Evolutionary conservation across 2,329 filamentous ascomycete genomes (phyloP), one percentile per base, ranked within the genome.

Genomic region (Malbranchea cinnamomea): DNA sequence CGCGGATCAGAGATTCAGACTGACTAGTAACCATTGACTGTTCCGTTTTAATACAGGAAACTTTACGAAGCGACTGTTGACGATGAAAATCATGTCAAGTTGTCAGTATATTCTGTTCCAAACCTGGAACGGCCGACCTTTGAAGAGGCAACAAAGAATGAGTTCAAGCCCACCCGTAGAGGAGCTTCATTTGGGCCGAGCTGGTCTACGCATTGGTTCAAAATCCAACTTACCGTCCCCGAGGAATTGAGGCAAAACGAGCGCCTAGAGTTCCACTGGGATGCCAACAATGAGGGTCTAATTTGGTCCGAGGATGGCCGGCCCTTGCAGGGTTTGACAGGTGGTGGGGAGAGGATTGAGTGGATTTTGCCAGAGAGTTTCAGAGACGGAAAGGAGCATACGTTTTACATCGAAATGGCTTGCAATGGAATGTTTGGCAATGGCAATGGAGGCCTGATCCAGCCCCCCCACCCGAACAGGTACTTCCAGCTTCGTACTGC

Each of bases 381-480:
- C 59, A 71, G 80, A 37, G 81, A 93, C 52, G 85, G 83, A 31
- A 74, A 87, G 50, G 71, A 84, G 46, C 85, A 95, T 52, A 73
- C 68, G 11, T 80, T 98, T 45, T 98, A 94, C 54, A 77, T 98
- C 40, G 89, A 98, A 60, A 93, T 95, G 81, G 89, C 89, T 12
- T 95, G 89, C 59, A 98, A 98, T 53, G 76, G 78, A 54, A 95
- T 95, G 85, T 95, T 95, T 58, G 89, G 89, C 43, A 93, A 93
- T 52, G 78, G 84, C 0, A 68, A 78, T 0, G 78, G 78, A 12
- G 83, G 91, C 52, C 73, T 67, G 18, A 95, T 94, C 42, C 81
- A 92, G 50, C 84, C 89, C 9, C 89, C 89, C 0, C 66, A 78
- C 36, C 79, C 81, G n/a, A 73, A 94, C 61, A 78, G 68, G 44